phyloP scores from a whole-genome alignment of 805 yeast genomes.

The Tetrapisispora arboricola region DNA sequence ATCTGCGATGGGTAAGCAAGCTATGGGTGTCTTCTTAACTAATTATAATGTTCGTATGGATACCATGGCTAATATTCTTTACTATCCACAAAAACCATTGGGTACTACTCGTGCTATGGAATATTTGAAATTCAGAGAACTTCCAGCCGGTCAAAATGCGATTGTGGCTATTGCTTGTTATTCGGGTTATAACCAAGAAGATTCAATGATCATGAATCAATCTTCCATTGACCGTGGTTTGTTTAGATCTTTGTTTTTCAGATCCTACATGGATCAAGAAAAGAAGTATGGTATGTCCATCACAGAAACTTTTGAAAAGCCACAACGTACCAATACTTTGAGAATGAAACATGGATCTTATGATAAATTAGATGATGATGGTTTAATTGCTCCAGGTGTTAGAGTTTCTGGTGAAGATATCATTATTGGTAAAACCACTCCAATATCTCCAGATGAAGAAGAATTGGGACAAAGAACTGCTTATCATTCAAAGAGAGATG shows the following conservation, averaged over 20 bases:
- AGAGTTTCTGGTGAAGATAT: slow-evolving; percentile 98
- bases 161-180: slow-evolving; percentile 97
- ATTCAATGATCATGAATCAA: slow-evolving; percentile 99
- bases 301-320: slow-evolving; percentile 95
- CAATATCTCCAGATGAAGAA: slow-evolving; percentile 98
- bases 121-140: slow-evolving; percentile 88
- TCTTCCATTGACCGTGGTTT: slow-evolving; percentile 93
- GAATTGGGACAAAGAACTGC: slow-evolving; percentile 98
- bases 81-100: slow-evolving; percentile 95
- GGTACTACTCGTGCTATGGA: slow-evolving; percentile 99
- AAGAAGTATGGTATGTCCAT: slow-evolving; percentile 97
- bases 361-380: slow-evolving; percentile 97
- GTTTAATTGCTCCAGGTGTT: slow-evolving; percentile 94
- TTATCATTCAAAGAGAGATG: slow-evolving; percentile 97
- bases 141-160: slow-evolving; percentile 99
- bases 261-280: slow-evolving; percentile 98
- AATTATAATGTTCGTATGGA: slow-evolving; percentile 97
- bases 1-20: slow-evolving; percentile 99
- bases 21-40: slow-evolving; percentile 97
- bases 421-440: slow-evolving; percentile 97
- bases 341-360: slow-evolving; percentile 97
- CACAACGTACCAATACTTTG: slow-evolving; percentile 86
- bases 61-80: slow-evolving; percentile 96
- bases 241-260: slow-evolving; percentile 89
- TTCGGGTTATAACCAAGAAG: slow-evolving; percentile 98